A percentile compares a stretch with the other conserved stretches of the same genome.
phyloP scores from a whole-genome alignment of 495 filamentous ascomycete genomes.

The Neurospora hispaniola region DNA sequence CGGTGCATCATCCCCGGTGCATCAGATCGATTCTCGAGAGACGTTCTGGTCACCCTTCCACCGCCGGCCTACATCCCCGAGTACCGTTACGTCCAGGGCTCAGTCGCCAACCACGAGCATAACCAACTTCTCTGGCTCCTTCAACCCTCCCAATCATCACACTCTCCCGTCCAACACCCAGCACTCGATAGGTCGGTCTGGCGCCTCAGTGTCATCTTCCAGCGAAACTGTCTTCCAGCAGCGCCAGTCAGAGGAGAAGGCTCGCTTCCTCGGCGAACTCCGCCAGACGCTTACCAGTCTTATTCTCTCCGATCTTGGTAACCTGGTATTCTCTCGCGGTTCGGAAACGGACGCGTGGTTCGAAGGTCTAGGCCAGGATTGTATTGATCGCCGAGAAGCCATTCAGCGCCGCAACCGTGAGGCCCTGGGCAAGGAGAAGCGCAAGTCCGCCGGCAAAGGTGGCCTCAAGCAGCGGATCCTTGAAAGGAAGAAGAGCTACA shows the following conservation, averaged over 20 bases:
- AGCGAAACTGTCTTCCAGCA: slow-evolving; percentile 50
- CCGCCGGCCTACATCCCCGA: slow-evolving; percentile 48
- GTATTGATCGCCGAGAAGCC: slow-evolving; percentile 63
- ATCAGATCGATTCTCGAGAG: slow-evolving; percentile 65
- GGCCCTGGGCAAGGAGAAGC: slow-evolving; percentile 31
- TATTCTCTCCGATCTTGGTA: slow-evolving; percentile 81
- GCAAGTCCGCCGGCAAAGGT: slow-evolving; percentile 26
- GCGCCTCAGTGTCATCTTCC: slow-evolving; percentile 42
- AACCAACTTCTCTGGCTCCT: slow-evolving; percentile 38
- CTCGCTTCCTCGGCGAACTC: slow-evolving; percentile 62
- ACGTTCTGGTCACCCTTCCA: slow-evolving; percentile 87
- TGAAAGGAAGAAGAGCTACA: slow-evolving; percentile 49
- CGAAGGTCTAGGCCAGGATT: slow-evolving; percentile 62
- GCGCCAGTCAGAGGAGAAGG: slow-evolving; percentile 39
- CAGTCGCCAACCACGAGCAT: slow-evolving; percentile 47
- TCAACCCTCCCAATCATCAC: slow-evolving; percentile 29
- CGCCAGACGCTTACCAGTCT: slow-evolving; percentile 73
- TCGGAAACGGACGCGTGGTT: slow-evolving; percentile 95
- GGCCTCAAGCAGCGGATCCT: slow-evolving; percentile 38
- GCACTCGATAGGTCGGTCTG: slow-evolving; percentile 34
- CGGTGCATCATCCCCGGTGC: slow-evolving; percentile 53
- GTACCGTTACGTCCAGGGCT: slow-evolving; percentile 44
- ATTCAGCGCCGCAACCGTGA: slow-evolving; percentile 39
- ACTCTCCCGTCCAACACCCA: slow-evolving; percentile 30
- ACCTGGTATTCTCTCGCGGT: slow-evolving; percentile 69